A percentile compares a stretch with the other conserved stretches of the same genome.
Conservation (phyloP, 208 protist species). For the Trypanosomatidae sp. region DNA sequence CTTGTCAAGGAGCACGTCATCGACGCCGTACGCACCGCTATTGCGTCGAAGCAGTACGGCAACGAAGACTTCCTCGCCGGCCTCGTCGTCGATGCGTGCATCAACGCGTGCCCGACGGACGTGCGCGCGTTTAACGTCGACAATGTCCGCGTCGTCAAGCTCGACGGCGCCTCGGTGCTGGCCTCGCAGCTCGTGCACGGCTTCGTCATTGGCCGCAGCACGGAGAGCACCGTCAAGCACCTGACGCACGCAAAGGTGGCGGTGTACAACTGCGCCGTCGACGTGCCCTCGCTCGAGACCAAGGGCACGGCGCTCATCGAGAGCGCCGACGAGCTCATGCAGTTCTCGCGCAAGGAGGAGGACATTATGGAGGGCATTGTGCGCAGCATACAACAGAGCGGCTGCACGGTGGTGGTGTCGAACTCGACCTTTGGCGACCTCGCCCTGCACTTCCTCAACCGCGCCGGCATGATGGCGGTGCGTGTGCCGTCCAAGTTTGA, state of each 20-base stretch:
- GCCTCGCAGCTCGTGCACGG: conserved; percentile 93
- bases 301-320: conserved; percentile 97
- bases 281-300: conserved; percentile 96
- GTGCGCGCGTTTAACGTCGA: conserved; percentile 97
- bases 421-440: conserved; percentile 97
- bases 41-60: conserved; percentile 96
- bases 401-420: conserved; percentile 97
- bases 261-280: conserved; percentile 96
- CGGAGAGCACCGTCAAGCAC: conserved; percentile 89
- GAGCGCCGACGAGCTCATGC: conserved; percentile 95
- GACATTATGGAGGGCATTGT: conserved; percentile 95
- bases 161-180: conserved; percentile 93
- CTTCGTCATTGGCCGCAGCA: conserved; percentile 94
- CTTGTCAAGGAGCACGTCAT: conserved; percentile 67
- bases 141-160: conserved; percentile 98
- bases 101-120: conserved; percentile 95
- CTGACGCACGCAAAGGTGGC: conserved; percentile 95
- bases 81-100: conserved; percentile 93
- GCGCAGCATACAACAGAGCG: conserved; percentile 91
- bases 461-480: conserved; percentile 97
- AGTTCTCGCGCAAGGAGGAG: conserved; percentile 97
- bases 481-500: conserved; percentile 99
- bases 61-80: conserved; percentile 92
- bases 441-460: conserved; percentile 98
- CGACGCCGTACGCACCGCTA: conserved; percentile 62